Percentiles rank a stretch among this genome's conserved stretches.
Conservation (phyloP, 108 stramenopile genomes). For the Thalassiosira profunda region DNA sequence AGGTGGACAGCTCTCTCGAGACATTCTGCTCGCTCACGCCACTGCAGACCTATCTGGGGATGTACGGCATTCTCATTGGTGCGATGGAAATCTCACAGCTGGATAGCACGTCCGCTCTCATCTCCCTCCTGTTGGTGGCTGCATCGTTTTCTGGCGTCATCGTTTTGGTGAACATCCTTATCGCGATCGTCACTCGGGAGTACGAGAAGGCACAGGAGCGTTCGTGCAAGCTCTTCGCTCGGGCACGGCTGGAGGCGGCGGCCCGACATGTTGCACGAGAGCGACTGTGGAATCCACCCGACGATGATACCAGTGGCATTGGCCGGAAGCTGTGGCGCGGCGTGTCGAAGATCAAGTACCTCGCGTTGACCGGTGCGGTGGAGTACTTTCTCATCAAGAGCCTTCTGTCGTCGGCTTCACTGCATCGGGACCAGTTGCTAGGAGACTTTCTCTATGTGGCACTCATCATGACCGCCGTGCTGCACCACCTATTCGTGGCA, state of each 20-base stretch:
- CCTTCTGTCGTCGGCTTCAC: background rate
- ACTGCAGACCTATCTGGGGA: slow-evolving; percentile 17
- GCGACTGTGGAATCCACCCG: background rate
- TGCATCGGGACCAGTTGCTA: background rate
- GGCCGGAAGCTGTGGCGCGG: slow-evolving; percentile 1
- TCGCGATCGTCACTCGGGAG: slow-evolving; percentile 25
- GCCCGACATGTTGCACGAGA: slow-evolving; percentile 7
- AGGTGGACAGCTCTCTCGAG: background rate
- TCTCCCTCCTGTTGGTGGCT: slow-evolving; percentile 4
- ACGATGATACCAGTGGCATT: background rate
- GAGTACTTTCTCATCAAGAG: slow-evolving; percentile 6
- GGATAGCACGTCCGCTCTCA: background rate
- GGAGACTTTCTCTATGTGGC: background rate
- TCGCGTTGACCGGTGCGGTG: background rate
- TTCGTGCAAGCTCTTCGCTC: slow-evolving; percentile 2
- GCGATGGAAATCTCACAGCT: slow-evolving; percentile 3
- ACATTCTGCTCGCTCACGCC: slow-evolving; percentile 17
- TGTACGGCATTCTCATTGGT: slow-evolving; percentile 25
- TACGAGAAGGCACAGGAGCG: background rate
- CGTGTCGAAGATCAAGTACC: background rate
- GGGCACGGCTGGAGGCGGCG: slow-evolving; percentile 15
- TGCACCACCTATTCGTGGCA: slow-evolving; percentile 7
- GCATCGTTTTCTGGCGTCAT: slow-evolving; percentile 29
- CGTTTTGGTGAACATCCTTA: slow-evolving; percentile 26
- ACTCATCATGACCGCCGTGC: background rate